Percentiles rank a stretch among this genome's conserved stretches.
Conservation (phyloP, 305 asterid genomes). For the Striga hermonthica region DNA sequence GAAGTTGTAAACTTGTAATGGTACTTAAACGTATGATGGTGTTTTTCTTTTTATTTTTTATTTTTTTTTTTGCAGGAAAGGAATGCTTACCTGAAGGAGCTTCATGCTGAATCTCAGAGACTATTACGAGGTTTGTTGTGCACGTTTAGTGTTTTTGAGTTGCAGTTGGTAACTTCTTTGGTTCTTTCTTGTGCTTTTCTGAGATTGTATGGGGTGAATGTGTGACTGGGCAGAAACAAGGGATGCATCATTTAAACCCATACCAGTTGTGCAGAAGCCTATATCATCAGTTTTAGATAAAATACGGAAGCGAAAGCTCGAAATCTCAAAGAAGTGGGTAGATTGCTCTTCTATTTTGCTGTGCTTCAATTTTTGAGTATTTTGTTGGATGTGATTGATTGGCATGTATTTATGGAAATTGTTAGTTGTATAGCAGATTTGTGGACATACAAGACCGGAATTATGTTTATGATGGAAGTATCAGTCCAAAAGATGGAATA, state of each 20-base stretch:
- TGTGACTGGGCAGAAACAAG: constrained; percentile 52
- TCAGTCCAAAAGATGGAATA: constrained; percentile 32
- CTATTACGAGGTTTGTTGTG: constrained; percentile 60
- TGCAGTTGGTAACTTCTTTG: constrained; percentile 10
- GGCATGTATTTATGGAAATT: constrained; percentile 11
- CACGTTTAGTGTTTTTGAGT: not conserved
- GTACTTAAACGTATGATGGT: not conserved
- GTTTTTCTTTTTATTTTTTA: not conserved
- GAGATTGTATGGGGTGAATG: constrained; percentile 13
- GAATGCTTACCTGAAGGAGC: constrained; percentile 55
- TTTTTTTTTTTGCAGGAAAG: constrained; percentile 52
- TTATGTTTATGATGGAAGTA: constrained; percentile 33
- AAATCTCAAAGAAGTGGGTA: constrained; percentile 62
- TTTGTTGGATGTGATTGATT: constrained; percentile 1
- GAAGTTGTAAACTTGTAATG: too few relatives aligned
- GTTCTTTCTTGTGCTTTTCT: constrained; percentile 3
- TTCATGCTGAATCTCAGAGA: constrained; percentile 90
- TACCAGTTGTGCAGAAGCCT: constrained; percentile 65
- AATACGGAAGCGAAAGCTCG: constrained; percentile 86
- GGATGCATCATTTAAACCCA: constrained; percentile 69
- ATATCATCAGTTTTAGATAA: constrained; percentile 86
- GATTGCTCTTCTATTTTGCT: constrained; percentile 13
- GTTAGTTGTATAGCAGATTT: constrained; percentile 39
- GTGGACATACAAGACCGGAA: constrained; percentile 25
- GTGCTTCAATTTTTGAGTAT: constrained; percentile 11